Evolutionary conservation across 306 rosid genomes (phyloP).

Genomic region (Rosa multiflora): DNA sequence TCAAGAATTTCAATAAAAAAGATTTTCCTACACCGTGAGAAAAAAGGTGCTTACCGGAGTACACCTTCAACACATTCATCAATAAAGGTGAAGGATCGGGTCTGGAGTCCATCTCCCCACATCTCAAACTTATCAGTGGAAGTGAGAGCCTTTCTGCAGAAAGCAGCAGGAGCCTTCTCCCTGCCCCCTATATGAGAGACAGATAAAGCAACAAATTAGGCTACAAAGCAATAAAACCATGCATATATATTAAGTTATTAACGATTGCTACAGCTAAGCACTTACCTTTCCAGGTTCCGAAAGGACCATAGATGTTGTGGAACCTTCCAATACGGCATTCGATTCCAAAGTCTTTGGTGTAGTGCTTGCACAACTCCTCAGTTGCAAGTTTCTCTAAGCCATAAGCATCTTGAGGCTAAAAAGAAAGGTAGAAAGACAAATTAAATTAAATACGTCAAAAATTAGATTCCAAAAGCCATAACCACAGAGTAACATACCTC

Average conservation of each 20-base stretch:
- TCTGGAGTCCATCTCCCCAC: slow-evolving; percentile 99
- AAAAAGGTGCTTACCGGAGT: slow-evolving; percentile 57
- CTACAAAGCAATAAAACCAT: slow-evolving; percentile 17
- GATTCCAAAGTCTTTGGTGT: slow-evolving; percentile 88
- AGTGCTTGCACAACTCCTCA: slow-evolving; percentile 97
- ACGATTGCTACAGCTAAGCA: slow-evolving; percentile 17
- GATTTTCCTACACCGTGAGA: background rate
- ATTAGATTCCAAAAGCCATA: slow-evolving; percentile 17
- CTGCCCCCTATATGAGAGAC: slow-evolving; percentile 67
- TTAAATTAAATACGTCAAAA: slow-evolving; percentile 14
- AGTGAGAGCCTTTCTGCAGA: slow-evolving; percentile 80
- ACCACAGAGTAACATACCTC: slow-evolving; percentile 58
- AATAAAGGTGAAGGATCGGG: slow-evolving; percentile 95
- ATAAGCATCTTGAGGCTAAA: slow-evolving; percentile 99
- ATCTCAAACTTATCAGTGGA: slow-evolving; percentile 85
- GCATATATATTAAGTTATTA: background rate
- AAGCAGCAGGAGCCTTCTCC: slow-evolving; percentile 99
- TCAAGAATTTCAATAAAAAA: background rate
- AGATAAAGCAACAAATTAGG: slow-evolving; percentile 22
- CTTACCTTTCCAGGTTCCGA: slow-evolving; percentile 97
- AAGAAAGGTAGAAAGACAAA: slow-evolving; percentile 15
- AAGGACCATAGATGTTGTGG: slow-evolving; percentile 97
- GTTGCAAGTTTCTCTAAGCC: slow-evolving; percentile 99
- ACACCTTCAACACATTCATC: slow-evolving; percentile 99
- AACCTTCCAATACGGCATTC: slow-evolving; percentile 96